Base-by-base conservation (phyloP, 2,329 filamentous ascomycete genomes). In the Emmonsiellopsis sp. region DNA sequence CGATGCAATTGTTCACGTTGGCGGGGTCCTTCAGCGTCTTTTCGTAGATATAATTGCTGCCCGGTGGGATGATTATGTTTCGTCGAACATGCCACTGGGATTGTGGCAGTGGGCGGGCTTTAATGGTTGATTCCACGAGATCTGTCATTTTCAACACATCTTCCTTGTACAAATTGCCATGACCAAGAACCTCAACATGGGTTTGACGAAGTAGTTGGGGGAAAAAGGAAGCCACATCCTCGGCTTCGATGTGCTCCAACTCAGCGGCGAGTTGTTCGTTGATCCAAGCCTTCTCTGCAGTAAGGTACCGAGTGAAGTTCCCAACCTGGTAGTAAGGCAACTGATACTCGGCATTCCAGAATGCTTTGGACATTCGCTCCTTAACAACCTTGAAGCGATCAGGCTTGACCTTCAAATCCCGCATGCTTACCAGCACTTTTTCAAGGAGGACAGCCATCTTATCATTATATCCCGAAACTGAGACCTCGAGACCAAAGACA, bases 111-210 rank as follows among this genome's bases (percentile, higher is more conserved):
- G 79, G 71, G 32, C 85, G 82, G 10, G 91, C 85, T 67, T 86
- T 85, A 46, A 98, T 72, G 0, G 81, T 88, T 5, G 79, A 82
- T 67, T 94, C 88, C 30, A 96, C 79, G 62, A 95, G 79, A 59
- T 93, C 83, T 0, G 89, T 92, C 66, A 95, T 79, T 66, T 85
- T 86, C 52, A 96, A 76, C 0, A 89, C 90, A 65, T 98, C 93
- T 67, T 95, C 89, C 72, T 91, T 94, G 76, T 95, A 90, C 53
- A 98, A 68, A 68, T 98, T 98, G 51, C 93, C 93, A 63, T 96
- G 91, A 0, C 85, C 87, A 54, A 95, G 81, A 2, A 90, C 79
- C 69, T 98, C 93, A 58, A 96, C 85, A 63, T 95, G 87, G 60
- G 92, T 79, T 66, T 97, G 90, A 10, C 82, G 79, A 42, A 97